A percentile compares a stretch with the other conserved stretches of the same genome.
These are phyloP conservation scores for Microcos paniculata DNA, from an alignment of 345 rosid genomes.

Conservation along the genomic window DNA sequence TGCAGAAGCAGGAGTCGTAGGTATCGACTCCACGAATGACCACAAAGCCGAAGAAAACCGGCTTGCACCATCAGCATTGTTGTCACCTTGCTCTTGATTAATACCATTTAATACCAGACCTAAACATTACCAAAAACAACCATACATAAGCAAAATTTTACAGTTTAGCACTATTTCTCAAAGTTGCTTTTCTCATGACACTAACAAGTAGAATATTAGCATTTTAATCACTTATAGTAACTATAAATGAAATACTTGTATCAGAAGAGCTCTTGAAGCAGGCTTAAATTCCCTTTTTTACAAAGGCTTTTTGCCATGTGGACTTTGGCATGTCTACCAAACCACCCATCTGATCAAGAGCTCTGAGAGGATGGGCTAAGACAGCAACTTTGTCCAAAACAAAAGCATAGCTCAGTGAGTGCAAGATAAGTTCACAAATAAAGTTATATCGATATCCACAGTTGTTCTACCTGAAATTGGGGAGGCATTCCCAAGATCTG, in stretches of 20 bases:
- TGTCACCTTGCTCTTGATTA: conserved; percentile 30
- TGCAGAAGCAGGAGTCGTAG: conserved; percentile 82
- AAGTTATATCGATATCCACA: conserved; percentile 6
- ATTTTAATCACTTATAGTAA: background rate
- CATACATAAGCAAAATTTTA: conserved; percentile 13
- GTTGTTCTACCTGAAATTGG: conserved; percentile 50
- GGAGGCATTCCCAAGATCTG: conserved; percentile 17
- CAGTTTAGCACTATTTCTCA: background rate
- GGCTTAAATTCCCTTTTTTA: conserved; percentile 38
- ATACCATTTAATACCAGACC: conserved; percentile 33
- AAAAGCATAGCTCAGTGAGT: conserved; percentile 25
- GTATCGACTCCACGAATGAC: conserved; percentile 82
- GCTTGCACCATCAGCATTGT: conserved; percentile 36
- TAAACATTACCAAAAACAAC: conserved; percentile 34
- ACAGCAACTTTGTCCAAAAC: conserved; percentile 43
- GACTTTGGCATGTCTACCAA: conserved; percentile 38
- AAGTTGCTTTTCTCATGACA: background rate
- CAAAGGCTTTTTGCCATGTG: conserved; percentile 37
- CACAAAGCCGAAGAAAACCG: conserved; percentile 66
- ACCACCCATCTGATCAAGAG: conserved; percentile 49
- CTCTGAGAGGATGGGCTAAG: conserved; percentile 39
- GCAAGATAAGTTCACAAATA: conserved; percentile 6
- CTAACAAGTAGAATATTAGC: background rate
- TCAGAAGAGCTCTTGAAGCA: conserved; percentile 47
- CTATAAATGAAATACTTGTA: conserved; percentile 35